Percentiles rank a stretch among this genome's conserved stretches.
These are phyloP conservation scores for Podospora pseudopauciseta DNA, from an alignment of 495 filamentous ascomycete species.

Conservation along the genomic window DNA sequence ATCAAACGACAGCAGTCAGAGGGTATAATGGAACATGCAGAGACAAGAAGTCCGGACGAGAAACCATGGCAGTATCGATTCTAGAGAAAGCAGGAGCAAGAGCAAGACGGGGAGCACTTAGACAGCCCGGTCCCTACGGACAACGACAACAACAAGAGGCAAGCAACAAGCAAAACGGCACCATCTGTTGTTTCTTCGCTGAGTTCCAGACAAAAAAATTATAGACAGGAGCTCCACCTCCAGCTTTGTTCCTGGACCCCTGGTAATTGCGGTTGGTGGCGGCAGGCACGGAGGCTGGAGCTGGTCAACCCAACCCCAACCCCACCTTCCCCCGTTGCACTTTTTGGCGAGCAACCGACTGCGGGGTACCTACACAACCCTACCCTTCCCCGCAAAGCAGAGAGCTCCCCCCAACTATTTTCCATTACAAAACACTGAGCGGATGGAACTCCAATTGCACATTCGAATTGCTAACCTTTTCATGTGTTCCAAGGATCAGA, in stretches of 20 bases:
- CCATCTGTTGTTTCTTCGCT: constrained; percentile 5
- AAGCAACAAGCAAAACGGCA: constrained; percentile 13
- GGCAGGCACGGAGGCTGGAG: background rate
- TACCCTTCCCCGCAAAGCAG: background rate
- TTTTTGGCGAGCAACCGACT: background rate
- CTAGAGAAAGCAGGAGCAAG: constrained; percentile 23
- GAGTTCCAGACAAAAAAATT: constrained; percentile 4
- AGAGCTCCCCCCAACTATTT: background rate
- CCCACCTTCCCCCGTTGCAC: background rate
- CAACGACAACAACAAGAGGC: constrained; percentile 11
- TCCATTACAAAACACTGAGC: background rate
- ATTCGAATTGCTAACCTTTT: background rate
- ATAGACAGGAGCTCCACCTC: constrained; percentile 15
- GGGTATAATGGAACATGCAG: constrained; percentile 7
- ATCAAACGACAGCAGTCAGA: background rate
- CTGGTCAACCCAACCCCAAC: background rate
- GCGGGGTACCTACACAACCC: background rate
- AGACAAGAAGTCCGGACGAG: constrained; percentile 2
- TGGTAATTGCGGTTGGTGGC: background rate
- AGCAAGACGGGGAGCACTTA: constrained; percentile 16
- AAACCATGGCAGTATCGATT: constrained; percentile 23
- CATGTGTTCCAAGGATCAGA: background rate
- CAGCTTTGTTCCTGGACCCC: constrained; percentile 14
- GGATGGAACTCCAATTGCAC: background rate
- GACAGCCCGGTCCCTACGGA: constrained; percentile 2